Conservation (phyloP, 768 basidiomycete species). For the Galerina marginata region DNA sequence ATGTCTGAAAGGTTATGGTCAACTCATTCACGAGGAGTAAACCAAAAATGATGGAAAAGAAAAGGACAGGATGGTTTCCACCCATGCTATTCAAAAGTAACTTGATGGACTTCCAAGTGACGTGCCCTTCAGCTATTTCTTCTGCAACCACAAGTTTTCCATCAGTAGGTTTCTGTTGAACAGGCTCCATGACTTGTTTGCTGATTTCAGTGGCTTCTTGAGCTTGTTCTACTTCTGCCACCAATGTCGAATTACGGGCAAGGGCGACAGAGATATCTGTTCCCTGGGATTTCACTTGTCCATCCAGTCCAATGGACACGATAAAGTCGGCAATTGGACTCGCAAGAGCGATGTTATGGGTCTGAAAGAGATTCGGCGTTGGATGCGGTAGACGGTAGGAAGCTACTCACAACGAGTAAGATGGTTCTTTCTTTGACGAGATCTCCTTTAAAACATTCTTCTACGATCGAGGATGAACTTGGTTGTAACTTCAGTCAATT, state of each 20-base stretch:
- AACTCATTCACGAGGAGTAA: constrained; percentile 28
- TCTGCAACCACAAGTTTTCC: constrained; percentile 68
- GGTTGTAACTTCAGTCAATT: background rate
- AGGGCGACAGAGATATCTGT: constrained; percentile 47
- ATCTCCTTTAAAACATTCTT: constrained; percentile 77
- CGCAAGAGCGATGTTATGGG: constrained; percentile 53
- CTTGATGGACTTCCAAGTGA: constrained; percentile 33
- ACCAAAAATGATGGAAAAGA: constrained; percentile 26
- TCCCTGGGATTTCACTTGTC: constrained; percentile 54
- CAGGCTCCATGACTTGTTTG: constrained; percentile 17
- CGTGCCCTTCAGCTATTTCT: constrained; percentile 52
- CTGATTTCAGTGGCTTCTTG: constrained; percentile 30
- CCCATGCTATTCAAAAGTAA: constrained; percentile 41
- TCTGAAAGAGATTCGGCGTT: constrained; percentile 27
- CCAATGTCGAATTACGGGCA: constrained; percentile 26
- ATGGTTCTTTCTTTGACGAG: constrained; percentile 76
- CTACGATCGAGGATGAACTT: constrained; percentile 80
- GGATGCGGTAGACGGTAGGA: background rate
- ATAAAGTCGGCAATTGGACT: constrained; percentile 58
- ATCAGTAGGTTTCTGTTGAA: constrained; percentile 30
- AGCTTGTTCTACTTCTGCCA: constrained; percentile 41
- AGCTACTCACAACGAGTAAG: constrained; percentile 67
- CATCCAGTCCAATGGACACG: constrained; percentile 57
- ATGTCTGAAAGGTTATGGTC: constrained; percentile 37
- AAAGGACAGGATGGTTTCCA: constrained; percentile 37